phyloP scores from a whole-genome alignment of 2,329 filamentous ascomycete genomes.

The Arthroderma sp. region DNA sequence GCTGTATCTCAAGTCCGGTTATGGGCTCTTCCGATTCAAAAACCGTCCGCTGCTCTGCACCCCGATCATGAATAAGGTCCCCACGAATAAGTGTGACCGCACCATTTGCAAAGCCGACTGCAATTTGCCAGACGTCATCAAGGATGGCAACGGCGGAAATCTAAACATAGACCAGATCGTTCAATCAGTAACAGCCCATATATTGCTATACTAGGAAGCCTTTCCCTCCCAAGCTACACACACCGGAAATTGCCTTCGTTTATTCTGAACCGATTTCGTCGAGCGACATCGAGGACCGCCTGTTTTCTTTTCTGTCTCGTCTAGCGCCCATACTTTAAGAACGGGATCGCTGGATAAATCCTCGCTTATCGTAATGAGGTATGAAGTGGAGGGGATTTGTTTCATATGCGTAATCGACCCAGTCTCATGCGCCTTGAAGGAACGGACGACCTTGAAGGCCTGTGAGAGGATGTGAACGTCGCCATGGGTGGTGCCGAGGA shows the following conservation, averaged over 20 bases:
- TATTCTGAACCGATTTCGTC: slow-evolving; percentile 75
- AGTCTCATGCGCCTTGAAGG: slow-evolving; percentile 73
- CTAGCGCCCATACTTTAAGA: slow-evolving; percentile 93
- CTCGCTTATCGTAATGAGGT: slow-evolving; percentile 70
- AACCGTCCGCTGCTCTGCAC: slow-evolving; percentile 83
- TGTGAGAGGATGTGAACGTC: slow-evolving; percentile 76
- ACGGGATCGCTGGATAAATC: slow-evolving; percentile 78
- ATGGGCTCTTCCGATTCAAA: slow-evolving; percentile 95
- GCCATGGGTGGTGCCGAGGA: slow-evolving; percentile 76
- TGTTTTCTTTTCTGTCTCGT: slow-evolving; percentile 88
- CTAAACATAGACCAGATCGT: slow-evolving; percentile 11
- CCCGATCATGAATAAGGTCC: slow-evolving; percentile 87
- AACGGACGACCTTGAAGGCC: slow-evolving; percentile 72
- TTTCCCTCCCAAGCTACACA: slow-evolving; percentile 13
- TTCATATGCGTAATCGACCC: slow-evolving; percentile 75
- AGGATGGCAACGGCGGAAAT: slow-evolving; percentile 77
- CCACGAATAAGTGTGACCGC: slow-evolving; percentile 86
- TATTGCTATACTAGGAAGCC: too few species aligned
- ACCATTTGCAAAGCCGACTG: slow-evolving; percentile 91
- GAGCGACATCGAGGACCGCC: slow-evolving; percentile 78
- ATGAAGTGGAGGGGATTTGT: slow-evolving; percentile 73
- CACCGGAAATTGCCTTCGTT: slow-evolving; percentile 82
- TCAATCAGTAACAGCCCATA: background rate
- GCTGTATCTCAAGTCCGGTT: slow-evolving; percentile 71
- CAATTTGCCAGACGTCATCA: slow-evolving; percentile 80